Evolutionary conservation across 768 basidiomycete species (phyloP).

Genomic region (Pleurotus djamor): DNA sequence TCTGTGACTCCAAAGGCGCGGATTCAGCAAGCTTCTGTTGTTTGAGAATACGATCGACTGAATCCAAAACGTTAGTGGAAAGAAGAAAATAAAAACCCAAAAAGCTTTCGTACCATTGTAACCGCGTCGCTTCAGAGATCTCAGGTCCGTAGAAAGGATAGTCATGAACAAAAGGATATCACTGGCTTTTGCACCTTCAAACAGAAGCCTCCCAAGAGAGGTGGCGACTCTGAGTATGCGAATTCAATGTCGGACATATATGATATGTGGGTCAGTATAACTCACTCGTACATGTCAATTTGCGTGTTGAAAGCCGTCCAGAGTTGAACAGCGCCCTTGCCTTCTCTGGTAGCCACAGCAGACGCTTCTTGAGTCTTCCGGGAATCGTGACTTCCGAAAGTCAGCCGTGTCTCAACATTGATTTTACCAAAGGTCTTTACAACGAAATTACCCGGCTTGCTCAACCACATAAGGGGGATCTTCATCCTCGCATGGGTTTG

Average conservation of each 20-base stretch:
- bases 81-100: background rate
- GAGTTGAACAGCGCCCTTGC: conserved; percentile 62
- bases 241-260: conserved; percentile 1
- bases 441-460: conserved; percentile 58
- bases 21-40: conserved; percentile 73
- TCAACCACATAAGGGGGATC: conserved; percentile 68
- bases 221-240: conserved; percentile 68
- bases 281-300: conserved; percentile 92
- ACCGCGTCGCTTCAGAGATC: conserved; percentile 76
- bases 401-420: conserved; percentile 58
- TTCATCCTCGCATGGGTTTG: conserved; percentile 65
- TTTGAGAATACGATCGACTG: conserved; percentile 89
- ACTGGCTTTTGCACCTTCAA: conserved; percentile 77
- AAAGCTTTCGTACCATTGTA: conserved; percentile 65
- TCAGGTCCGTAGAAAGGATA: conserved; percentile 87
- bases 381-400: conserved; percentile 44
- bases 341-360: conserved; percentile 58
- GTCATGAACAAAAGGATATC: conserved; percentile 92
- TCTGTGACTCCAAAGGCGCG: conserved; percentile 22
- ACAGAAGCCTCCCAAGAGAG: conserved; percentile 76
- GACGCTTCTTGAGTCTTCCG: conserved; percentile 67
- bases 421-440: conserved; percentile 70
- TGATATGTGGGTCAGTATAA: conserved; percentile 14
- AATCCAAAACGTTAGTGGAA: conserved; percentile 7
- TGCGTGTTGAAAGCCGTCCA: conserved; percentile 76